Conservation (phyloP, 306 rosid species). For the Citrullus amarus region DNA sequence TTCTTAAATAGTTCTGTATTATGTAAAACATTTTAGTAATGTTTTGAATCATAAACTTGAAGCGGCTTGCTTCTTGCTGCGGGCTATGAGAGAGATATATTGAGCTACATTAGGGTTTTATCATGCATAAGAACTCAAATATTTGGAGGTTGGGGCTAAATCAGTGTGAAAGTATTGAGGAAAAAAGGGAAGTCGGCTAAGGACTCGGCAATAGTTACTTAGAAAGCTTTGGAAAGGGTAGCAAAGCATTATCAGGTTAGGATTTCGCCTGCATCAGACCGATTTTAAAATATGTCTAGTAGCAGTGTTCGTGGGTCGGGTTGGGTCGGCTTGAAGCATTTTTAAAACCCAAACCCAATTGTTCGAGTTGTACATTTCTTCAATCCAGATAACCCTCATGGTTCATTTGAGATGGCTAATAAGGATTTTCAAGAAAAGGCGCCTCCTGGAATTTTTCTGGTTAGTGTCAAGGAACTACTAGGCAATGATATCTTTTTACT, state of each 20-base stretch:
- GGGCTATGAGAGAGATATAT: neutral
- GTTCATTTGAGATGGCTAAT: neutral
- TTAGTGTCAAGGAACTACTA: too few relatives aligned
- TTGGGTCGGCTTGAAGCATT: too few relatives aligned
- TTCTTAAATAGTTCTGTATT: neutral
- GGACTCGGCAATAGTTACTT: neutral
- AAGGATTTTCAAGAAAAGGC: too few relatives aligned
- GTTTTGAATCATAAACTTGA: neutral
- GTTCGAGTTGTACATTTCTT: too few relatives aligned
- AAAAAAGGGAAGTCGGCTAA: neutral
- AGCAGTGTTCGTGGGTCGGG: too few relatives aligned
- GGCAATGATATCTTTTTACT: too few relatives aligned
- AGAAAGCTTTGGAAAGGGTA: neutral
- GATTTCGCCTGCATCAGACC: neutral
- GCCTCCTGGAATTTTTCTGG: too few relatives aligned
- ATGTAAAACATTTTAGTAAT: neutral
- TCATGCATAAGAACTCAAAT: neutral
- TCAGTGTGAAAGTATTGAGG: neutral
- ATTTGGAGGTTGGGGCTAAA: neutral
- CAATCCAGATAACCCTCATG: neutral
- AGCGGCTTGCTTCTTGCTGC: neutral
- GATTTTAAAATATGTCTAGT: neutral
- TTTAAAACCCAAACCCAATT: too few relatives aligned
- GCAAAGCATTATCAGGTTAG: neutral
- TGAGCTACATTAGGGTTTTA: neutral